phyloP scores from a whole-genome alignment of 495 filamentous ascomycete species.

The Barbatosphaeria neglecta region DNA sequence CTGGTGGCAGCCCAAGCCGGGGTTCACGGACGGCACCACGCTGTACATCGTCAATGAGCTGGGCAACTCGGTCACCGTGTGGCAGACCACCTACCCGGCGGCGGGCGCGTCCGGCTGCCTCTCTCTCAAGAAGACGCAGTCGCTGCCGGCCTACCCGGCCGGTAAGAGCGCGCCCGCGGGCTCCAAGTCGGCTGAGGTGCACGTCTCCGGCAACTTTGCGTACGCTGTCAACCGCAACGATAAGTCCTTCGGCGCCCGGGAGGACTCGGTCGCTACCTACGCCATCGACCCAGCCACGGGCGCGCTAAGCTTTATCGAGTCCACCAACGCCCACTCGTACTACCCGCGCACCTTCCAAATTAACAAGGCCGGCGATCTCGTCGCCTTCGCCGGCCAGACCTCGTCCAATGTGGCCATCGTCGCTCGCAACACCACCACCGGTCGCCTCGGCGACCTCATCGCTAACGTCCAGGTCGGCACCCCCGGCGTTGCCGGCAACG shows the following conservation, averaged over 20 bases:
- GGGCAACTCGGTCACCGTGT: slow-evolving; percentile 32
- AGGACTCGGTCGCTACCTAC: slow-evolving; percentile 30
- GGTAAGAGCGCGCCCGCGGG: slow-evolving; percentile 19
- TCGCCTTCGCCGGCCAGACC: slow-evolving; percentile 54
- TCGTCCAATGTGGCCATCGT: slow-evolving; percentile 52
- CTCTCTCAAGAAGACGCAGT: slow-evolving; percentile 20
- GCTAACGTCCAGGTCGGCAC: slow-evolving; percentile 28
- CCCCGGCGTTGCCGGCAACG: slow-evolving; percentile 27
- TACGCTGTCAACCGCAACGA: slow-evolving; percentile 34
- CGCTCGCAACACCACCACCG: slow-evolving; percentile 39
- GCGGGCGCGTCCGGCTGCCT: slow-evolving; percentile 19
- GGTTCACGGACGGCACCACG: slow-evolving; percentile 15
- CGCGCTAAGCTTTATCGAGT: slow-evolving; percentile 22
- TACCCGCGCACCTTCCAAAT: slow-evolving; percentile 49
- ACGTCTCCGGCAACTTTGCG: slow-evolving; percentile 25
- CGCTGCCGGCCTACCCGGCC: slow-evolving; percentile 23
- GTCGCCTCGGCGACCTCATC: slow-evolving; percentile 40
- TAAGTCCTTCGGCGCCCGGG: slow-evolving; percentile 25
- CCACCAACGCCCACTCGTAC: slow-evolving; percentile 29
- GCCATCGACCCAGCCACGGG: slow-evolving; percentile 21
- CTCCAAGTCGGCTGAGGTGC: slow-evolving; percentile 33
- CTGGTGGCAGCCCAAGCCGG: slow-evolving; percentile 23
- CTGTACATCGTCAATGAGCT: slow-evolving; percentile 38
- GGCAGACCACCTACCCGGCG: slow-evolving; percentile 24
- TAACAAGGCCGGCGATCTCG: slow-evolving; percentile 48